Evolutionary conservation across 176 grass and related monocot species (phyloP).

Genomic region (Triticum dicoccoides): DNA sequence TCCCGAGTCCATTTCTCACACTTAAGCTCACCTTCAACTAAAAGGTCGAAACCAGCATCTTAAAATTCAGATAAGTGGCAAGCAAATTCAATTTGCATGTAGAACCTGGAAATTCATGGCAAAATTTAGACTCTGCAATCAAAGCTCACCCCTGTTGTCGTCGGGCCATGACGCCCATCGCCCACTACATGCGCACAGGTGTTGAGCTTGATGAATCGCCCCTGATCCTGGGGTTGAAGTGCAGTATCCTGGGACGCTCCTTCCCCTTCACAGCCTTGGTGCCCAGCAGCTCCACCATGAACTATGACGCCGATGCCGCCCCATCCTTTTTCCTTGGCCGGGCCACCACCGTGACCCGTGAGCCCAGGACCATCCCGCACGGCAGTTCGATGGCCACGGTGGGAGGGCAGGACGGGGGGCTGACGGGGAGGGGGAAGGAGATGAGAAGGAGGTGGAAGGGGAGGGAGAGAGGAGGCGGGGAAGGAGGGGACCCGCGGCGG

Average conservation of each 20-base stretch:
- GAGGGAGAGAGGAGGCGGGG: neutral
- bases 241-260: too few species aligned
- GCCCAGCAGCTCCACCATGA: too few species aligned
- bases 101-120: neutral
- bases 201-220: too few species aligned
- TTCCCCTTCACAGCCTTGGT: too few species aligned
- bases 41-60: neutral
- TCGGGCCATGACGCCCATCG: neutral
- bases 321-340: too few species aligned
- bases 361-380: too few species aligned
- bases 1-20: conserved; percentile 71
- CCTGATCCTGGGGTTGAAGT: too few species aligned
- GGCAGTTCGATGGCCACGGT: too few species aligned
- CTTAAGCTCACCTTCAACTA: conserved; percentile 74
- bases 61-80: neutral
- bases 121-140: neutral
- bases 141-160: conserved; percentile 56
- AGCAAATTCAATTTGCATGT: neutral
- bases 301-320: too few species aligned
- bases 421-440: neutral
- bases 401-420: too few species aligned
- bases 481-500: conserved; percentile 24
- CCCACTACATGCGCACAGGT: too few species aligned
- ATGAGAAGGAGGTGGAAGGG: neutral
- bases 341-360: too few species aligned